Conservation (phyloP, 192 early-diverging fungal species). For the Powellomyces hirtus region DNA sequence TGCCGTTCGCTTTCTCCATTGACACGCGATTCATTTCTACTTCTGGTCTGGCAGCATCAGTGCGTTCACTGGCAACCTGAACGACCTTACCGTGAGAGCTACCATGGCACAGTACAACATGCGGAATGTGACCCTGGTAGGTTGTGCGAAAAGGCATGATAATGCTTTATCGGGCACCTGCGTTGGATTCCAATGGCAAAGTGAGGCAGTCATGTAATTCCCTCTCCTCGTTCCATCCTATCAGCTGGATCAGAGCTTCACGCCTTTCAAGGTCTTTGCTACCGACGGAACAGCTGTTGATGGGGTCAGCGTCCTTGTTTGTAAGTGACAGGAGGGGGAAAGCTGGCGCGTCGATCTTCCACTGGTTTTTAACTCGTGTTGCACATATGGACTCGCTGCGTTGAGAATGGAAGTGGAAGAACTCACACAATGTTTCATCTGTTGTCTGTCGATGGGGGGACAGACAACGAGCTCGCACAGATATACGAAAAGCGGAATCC, state of each 20-base stretch:
- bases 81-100: not conserved
- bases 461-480: conserved; percentile 20
- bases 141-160: not conserved
- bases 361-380: too few relatives aligned
- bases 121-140: conserved; percentile 10
- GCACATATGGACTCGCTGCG: too few relatives aligned
- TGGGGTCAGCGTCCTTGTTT: conserved; percentile 12
- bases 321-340: too few relatives aligned
- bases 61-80: not conserved
- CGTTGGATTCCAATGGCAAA: too few relatives aligned
- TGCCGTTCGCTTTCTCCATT: too few relatives aligned
- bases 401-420: too few relatives aligned
- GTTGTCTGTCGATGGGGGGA: not conserved
- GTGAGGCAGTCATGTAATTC: too few relatives aligned
- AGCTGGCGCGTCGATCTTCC: too few relatives aligned
- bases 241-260: conserved; percentile 11
- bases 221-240: not conserved
- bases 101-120: not conserved
- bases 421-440: too few relatives aligned
- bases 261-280: conserved; percentile 17
- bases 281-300: conserved; percentile 6
- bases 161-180: too few relatives aligned
- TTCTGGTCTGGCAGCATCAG: not conserved
- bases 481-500: conserved; percentile 12
- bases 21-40: too few relatives aligned